These are phyloP conservation scores for Taxawa tesnikishii DNA, from an alignment of 2,329 filamentous ascomycete genomes.

Conservation along the genomic window DNA sequence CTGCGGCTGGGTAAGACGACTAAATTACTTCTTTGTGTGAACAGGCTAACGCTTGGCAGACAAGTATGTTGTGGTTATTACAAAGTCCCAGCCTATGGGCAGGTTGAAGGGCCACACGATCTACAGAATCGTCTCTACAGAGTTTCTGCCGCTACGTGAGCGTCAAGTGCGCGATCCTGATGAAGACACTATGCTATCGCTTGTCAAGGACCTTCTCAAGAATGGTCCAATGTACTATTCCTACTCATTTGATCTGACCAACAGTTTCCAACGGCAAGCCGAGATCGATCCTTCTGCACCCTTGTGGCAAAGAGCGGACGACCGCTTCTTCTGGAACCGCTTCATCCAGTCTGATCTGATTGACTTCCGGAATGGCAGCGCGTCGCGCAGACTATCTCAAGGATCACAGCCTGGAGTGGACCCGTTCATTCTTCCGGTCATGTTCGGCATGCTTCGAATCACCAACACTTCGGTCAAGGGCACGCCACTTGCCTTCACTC, in stretches of 20 bases:
- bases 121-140: conserved; percentile 82
- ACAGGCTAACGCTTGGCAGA: conserved; percentile 36
- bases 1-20: conserved; percentile 64
- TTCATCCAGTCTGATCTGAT: conserved; percentile 87
- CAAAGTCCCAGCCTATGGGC: conserved; percentile 82
- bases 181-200: conserved; percentile 77
- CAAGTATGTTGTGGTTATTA: conserved; percentile 96
- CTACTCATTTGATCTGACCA: conserved; percentile 92
- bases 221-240: conserved; percentile 93
- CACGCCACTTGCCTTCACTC: conserved; percentile 68
- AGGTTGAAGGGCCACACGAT: conserved; percentile 91
- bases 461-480: conserved; percentile 75
- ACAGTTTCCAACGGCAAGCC: conserved; percentile 89
- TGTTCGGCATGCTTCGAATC: conserved; percentile 93
- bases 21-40: not conserved
- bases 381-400: conserved; percentile 46
- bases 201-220: conserved; percentile 73
- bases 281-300: conserved; percentile 59
- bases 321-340: conserved; percentile 98
- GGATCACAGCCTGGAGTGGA: conserved; percentile 67
- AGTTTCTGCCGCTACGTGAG: conserved; percentile 89
- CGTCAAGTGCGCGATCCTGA: conserved; percentile 82
- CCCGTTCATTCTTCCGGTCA: conserved; percentile 87
- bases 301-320: conserved; percentile 84
- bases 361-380: conserved; percentile 60